phyloP scores from a whole-genome alignment of 139 green algal genomes.

The Astrephomene gubernaculifera region DNA sequence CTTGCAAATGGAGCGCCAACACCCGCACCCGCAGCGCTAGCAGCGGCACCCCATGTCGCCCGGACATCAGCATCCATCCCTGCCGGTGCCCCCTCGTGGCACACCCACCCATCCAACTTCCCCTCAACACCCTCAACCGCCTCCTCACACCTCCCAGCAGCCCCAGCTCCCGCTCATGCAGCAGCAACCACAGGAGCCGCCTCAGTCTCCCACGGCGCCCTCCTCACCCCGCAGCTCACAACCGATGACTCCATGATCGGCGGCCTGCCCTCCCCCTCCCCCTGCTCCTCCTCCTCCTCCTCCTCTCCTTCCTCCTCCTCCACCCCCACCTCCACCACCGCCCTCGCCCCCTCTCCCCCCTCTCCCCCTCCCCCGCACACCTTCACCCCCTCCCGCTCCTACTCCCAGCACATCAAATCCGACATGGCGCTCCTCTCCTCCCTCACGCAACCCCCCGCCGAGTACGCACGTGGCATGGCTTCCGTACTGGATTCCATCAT shows the following conservation, averaged over 20 bases:
- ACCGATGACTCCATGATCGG: neutral
- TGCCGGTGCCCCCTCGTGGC: too few relatives aligned
- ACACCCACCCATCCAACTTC: too few relatives aligned
- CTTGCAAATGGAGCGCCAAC: too few relatives aligned
- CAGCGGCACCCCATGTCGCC: too few relatives aligned
- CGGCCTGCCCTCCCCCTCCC: neutral
- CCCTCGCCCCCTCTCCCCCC: neutral
- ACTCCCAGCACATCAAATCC: conserved; percentile 49
- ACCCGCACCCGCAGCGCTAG: too few relatives aligned
- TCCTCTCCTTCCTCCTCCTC: neutral
- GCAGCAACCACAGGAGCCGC: too few relatives aligned
- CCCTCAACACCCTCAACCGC: too few relatives aligned
- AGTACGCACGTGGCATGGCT: conserved; percentile 45
- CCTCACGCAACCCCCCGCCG: conserved; percentile 20
- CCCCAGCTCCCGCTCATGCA: too few relatives aligned
- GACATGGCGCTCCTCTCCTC: conserved; percentile 36
- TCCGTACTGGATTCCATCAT: conserved; percentile 78
- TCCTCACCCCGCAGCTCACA: neutral
- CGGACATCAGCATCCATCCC: too few relatives aligned
- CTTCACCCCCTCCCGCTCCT: conserved; percentile 30
- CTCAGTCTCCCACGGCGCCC: too few relatives aligned
- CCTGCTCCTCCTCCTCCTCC: neutral
- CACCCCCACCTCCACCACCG: neutral
- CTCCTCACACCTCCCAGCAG: neutral
- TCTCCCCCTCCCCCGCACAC: neutral